Conservation (phyloP, 257 asterid genomes). For the Solanum arcanum region DNA sequence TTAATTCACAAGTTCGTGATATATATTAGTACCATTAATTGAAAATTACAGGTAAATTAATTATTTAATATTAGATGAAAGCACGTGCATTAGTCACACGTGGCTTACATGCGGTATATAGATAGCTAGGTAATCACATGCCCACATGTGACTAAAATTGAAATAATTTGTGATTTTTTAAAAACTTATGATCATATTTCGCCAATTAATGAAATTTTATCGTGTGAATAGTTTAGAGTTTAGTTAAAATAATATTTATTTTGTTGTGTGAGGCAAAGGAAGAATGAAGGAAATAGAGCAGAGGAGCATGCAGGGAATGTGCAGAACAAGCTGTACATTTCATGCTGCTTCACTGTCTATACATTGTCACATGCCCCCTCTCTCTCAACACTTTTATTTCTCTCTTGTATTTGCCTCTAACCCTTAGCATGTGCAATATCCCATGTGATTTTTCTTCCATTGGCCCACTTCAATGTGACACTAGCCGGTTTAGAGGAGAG, state of each 20-base stretch:
- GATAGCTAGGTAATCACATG: conserved; percentile 23
- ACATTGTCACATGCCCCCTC: conserved; percentile 47
- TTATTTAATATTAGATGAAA: conserved; percentile 10
- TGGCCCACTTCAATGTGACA: neutral
- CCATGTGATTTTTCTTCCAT: neutral
- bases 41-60: neutral
- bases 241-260: neutral
- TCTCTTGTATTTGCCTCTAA: neutral
- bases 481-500: neutral
- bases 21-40: neutral
- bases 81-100: conserved; percentile 33
- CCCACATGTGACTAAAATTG: conserved; percentile 32
- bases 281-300: neutral
- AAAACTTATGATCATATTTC: neutral
- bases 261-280: neutral
- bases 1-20: neutral
- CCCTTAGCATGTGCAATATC: conserved; percentile 6
- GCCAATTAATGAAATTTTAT: neutral
- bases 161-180: neutral
- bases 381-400: conserved; percentile 13
- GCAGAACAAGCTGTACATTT: conserved; percentile 90
- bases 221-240: neutral
- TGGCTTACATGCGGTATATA: conserved; percentile 41
- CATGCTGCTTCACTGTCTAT: conserved; percentile 61
- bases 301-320: conserved; percentile 78